phyloP scores from a whole-genome alignment of 2,329 filamentous ascomycete species.

The Paracamarosporium sp. region DNA sequence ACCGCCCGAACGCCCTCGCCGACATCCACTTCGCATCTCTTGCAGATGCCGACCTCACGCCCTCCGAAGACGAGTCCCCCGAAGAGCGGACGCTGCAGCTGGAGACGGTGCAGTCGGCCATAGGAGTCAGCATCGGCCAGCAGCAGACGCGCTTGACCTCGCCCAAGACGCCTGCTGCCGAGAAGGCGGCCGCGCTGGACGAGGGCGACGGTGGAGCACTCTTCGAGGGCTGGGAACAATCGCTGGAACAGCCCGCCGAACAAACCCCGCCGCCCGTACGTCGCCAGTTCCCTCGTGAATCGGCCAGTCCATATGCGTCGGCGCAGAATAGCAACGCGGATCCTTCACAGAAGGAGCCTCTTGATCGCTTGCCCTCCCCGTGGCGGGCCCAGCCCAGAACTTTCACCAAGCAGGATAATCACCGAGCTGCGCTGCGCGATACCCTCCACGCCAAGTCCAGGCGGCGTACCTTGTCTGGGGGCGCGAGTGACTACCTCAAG shows the following conservation, averaged over 20 bases:
- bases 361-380: slow-evolving; percentile 51
- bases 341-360: slow-evolving; percentile 13
- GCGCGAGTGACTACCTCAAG: slow-evolving; percentile 40
- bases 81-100: slow-evolving; percentile 36
- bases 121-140: slow-evolving; percentile 66
- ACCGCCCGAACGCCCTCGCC: slow-evolving; percentile 47
- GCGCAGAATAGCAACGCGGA: not conserved
- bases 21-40: slow-evolving; percentile 51
- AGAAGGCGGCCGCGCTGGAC: slow-evolving; percentile 65
- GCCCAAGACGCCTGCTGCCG: slow-evolving; percentile 63
- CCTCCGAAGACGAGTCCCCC: slow-evolving; percentile 53
- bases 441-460: slow-evolving; percentile 43
- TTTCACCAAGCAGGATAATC: slow-evolving; percentile 44
- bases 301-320: not conserved
- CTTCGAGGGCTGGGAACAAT: slow-evolving; percentile 52
- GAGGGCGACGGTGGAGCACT: slow-evolving; percentile 52
- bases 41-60: slow-evolving; percentile 49
- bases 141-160: slow-evolving; percentile 64
- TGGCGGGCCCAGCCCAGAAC: slow-evolving; percentile 50
- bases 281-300: not conserved
- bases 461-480: slow-evolving; percentile 48
- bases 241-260: slow-evolving; percentile 30
- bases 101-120: slow-evolving; percentile 53
- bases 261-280: slow-evolving; percentile 11
- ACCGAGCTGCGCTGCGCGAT: slow-evolving; percentile 47